Evolutionary conservation across 495 filamentous ascomycete species (phyloP), one percentile per base, ranked within the genome.

Genomic region (Hypoxylon fragiforme): DNA sequence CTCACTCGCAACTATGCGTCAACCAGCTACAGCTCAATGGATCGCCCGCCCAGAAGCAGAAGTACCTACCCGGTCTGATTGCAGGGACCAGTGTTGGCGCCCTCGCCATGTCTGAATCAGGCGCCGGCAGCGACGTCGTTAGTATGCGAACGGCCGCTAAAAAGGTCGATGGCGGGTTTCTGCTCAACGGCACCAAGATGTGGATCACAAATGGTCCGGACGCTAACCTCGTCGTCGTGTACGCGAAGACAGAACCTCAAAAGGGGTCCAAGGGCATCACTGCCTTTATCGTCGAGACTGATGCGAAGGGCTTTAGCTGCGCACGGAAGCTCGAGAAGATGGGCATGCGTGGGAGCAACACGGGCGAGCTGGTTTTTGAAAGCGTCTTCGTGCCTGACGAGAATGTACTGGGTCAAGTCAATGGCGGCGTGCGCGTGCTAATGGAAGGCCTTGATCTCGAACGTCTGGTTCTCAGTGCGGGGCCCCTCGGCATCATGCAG

Each of bases 161-260:
- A 64, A 77, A 78, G 32, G 87, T 87, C 12, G 90, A 95, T 57
- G 91, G 91, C 11, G 94, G 94, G 19, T 97, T 85, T 72, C 19
- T 90, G 22, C 77, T 98, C 46, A 90, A 89, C 59, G 94, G 94
- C 11, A 89, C 88, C 16, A 98, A 98, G 80, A 97, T 98, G 94
- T 98, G 94, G 94, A 98, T 98, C 57, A 98, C 94, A 20, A 98
- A 98, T 65, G 94, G 94, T 11, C 94, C 94, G 12, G 95, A 97
- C 61, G 94, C 92, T 34, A 82, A 96, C 68, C 77, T 85, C 20
- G 81, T 97, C 11, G 81, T 98, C 40, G 91, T 98, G 15, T 98
- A 98, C 71, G 94, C 94, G 14, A 98, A 98, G 75, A 96, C 95
- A 4, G 80, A 83, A 34, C 92, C 92, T 13, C 79, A 85, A 7